These are phyloP conservation scores for Talaromyces wortmannii DNA, from an alignment of 495 filamentous ascomycete genomes.

Conservation along the genomic window DNA sequence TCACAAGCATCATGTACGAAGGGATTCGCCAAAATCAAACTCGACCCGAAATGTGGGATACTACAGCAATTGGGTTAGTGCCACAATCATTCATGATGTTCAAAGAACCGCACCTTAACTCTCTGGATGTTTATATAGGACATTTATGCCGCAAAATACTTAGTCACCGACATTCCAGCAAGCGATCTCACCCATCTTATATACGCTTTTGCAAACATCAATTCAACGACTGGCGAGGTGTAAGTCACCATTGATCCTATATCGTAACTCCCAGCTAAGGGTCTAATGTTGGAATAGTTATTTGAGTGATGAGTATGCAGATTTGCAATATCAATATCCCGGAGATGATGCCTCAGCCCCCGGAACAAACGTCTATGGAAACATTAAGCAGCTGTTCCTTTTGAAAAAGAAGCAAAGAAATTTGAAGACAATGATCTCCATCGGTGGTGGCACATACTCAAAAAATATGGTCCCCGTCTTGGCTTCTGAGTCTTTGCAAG, in stretches of 20 bases:
- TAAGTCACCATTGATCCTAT: constrained; percentile 75
- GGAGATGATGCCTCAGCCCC: constrained; percentile 35
- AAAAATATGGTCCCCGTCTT: constrained; percentile 74
- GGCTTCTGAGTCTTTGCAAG: constrained; percentile 47
- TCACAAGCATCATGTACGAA: neutral
- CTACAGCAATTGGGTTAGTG: constrained; percentile 2
- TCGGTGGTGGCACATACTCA: constrained; percentile 95
- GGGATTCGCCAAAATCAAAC: neutral
- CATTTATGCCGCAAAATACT: neutral
- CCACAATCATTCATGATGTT: neutral
- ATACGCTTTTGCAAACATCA: constrained; percentile 84
- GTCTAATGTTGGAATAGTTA: neutral
- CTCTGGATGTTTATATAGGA: neutral
- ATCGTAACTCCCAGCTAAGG: constrained; percentile 14
- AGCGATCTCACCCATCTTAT: constrained; percentile 87
- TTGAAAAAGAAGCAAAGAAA: constrained; percentile 83
- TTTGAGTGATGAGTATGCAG: constrained; percentile 65
- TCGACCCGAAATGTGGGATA: neutral
- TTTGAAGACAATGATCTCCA: constrained; percentile 83
- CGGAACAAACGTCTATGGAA: constrained; percentile 43
- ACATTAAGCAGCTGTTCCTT: constrained; percentile 87
- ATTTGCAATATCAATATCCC: constrained; percentile 69
- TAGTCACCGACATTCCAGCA: constrained; percentile 64
- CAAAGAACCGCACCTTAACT: neutral
- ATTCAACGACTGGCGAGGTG: constrained; percentile 73